Evolutionary conservation across 2,329 filamentous ascomycete genomes (phyloP).

Genomic region (Aspergillus glaucus): DNA sequence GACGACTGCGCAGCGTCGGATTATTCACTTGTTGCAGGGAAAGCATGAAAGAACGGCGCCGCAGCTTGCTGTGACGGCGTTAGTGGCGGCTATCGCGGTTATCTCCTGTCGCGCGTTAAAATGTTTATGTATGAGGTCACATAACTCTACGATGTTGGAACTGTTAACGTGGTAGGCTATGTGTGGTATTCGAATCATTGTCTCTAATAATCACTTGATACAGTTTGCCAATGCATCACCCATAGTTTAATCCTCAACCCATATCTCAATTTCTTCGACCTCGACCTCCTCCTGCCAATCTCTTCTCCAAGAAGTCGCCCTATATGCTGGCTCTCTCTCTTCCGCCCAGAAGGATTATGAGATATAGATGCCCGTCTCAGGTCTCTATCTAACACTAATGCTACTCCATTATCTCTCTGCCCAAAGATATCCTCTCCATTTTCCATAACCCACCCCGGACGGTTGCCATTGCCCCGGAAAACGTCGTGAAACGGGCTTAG

Average conservation of each 20-base stretch:
- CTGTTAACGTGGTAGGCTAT: not conserved
- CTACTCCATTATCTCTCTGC: not conserved
- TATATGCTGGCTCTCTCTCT: not conserved
- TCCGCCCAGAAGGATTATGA: not conserved
- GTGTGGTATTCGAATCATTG: not conserved
- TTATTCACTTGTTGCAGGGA: not conserved
- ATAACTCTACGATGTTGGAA: not conserved
- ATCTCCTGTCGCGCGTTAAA: not conserved
- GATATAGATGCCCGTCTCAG: not conserved
- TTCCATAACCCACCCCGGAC: not conserved
- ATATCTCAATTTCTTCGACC: not conserved
- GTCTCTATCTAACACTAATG: not conserved
- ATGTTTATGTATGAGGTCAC: too few species aligned
- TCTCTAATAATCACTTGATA: too few species aligned
- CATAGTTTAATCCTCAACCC: not conserved
- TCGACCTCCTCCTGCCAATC: not conserved
- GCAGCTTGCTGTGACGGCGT: not conserved
- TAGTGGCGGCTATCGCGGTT: not conserved
- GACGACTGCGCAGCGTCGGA: not conserved
- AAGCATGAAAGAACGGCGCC: not conserved
- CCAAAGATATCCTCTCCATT: not conserved
- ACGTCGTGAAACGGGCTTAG: not conserved
- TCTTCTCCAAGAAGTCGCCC: not conserved
- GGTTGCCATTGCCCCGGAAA: not conserved
- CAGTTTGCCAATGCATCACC: too few species aligned